phyloP scores from a whole-genome alignment of 345 rosid species.

The Xanthoceras sorbifolium region DNA sequence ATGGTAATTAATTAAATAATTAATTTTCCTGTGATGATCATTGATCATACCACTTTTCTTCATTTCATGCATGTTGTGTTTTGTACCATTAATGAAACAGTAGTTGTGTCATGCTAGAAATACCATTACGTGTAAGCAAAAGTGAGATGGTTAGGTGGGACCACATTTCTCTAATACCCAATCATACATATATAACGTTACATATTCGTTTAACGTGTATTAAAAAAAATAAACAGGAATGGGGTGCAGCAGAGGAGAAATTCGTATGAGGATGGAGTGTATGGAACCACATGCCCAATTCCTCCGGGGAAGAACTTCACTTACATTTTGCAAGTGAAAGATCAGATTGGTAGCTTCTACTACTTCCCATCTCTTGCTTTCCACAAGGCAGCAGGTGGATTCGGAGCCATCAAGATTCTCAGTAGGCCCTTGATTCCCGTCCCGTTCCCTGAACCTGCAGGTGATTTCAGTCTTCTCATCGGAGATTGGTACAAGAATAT shows the following conservation, averaged over 20 bases:
- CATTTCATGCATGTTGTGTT: no score
- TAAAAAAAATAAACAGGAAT: constrained; percentile 50
- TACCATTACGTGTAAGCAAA: not conserved
- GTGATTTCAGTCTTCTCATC: constrained; percentile 74
- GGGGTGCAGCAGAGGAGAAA: constrained; percentile 91
- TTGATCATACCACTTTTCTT: no score
- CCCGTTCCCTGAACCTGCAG: constrained; percentile 79
- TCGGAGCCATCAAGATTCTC: constrained; percentile 74
- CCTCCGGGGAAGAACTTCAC: constrained; percentile 92
- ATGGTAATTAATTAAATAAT: constrained; percentile 62
- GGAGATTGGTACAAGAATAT: constrained; percentile 84
- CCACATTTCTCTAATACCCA: no score
- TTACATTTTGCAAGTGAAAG: constrained; percentile 78
- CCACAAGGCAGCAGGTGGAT: constrained; percentile 95
- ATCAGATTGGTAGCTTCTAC: constrained; percentile 88
- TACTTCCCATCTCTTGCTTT: constrained; percentile 92
- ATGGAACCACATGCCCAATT: constrained; percentile 96
- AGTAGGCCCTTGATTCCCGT: constrained; percentile 87
- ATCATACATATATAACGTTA: no score
- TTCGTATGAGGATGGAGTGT: constrained; percentile 84
- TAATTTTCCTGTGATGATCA: not conserved
- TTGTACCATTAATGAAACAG: no score
- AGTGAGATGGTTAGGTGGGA: no score
- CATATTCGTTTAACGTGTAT: no score
- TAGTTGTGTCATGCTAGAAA: no score